These are phyloP conservation scores for Colletotrichum cereale DNA, from an alignment of 2,329 filamentous ascomycete species.

Conservation along the genomic window DNA sequence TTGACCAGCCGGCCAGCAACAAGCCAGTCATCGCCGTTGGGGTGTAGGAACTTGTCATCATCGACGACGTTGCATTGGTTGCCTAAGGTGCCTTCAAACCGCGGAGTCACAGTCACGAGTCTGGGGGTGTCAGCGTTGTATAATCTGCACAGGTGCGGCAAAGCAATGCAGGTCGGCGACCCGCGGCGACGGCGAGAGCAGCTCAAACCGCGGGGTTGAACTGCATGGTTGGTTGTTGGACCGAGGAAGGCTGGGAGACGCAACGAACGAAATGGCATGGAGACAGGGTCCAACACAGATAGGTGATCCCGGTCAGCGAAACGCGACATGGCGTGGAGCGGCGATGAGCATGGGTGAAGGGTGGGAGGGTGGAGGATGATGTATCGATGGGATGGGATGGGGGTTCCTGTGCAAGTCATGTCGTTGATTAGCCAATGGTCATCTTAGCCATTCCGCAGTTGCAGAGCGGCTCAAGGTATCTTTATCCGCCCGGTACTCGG, in stretches of 20 bases:
- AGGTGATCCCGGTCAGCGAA: constrained; percentile 23
- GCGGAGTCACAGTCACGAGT: neutral
- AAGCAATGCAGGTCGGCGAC: constrained; percentile 19
- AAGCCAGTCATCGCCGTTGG: neutral
- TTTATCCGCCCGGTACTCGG: neutral
- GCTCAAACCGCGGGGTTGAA: neutral
- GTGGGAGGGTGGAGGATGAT: too few relatives aligned
- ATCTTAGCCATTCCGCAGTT: constrained; percentile 7
- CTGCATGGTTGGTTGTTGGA: neutral
- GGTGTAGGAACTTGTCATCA: neutral
- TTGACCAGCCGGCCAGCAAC: neutral
- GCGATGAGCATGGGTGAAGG: constrained; percentile 5
- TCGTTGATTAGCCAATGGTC: constrained; percentile 19
- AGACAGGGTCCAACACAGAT: constrained; percentile 16
- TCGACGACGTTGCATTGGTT: constrained; percentile 6
- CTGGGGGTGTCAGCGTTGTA: neutral
- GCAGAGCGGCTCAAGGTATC: neutral
- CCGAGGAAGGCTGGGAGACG: constrained; percentile 3
- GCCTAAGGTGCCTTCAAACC: constrained; percentile 1
- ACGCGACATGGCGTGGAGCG: neutral
- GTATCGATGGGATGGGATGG: neutral
- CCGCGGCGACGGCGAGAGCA: constrained; percentile 3
- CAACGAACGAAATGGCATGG: neutral
- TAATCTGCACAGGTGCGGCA: constrained; percentile 23
- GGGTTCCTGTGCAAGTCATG: neutral